A percentile compares a stretch with the other conserved stretches of the same genome.
Conservation (phyloP, 2,329 filamentous ascomycete species). For the Acarospora socialis region DNA sequence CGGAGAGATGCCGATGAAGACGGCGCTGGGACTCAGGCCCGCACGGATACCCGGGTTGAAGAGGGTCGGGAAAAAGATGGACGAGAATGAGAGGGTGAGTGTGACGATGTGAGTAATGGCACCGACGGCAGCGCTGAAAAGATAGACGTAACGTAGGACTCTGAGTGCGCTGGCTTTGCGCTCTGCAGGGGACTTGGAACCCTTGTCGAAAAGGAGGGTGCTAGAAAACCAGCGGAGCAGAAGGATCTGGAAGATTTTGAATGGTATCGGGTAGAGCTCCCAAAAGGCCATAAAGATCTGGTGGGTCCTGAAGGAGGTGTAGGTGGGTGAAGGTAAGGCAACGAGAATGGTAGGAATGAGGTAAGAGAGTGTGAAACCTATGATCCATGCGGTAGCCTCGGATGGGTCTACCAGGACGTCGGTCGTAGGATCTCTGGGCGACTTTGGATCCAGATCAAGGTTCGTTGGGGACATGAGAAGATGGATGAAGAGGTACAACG, state of each 20-base stretch:
- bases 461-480: conserved; percentile 29
- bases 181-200: conserved; percentile 12
- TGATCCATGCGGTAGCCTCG: too few relatives aligned
- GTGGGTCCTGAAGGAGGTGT: conserved; percentile 28
- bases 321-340: conserved; percentile 27
- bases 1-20: conserved; percentile 24
- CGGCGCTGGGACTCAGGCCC: conserved; percentile 24
- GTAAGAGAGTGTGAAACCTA: too few relatives aligned
- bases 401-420: conserved; percentile 22
- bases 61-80: conserved; percentile 23
- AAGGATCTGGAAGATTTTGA: conserved; percentile 25
- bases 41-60: conserved; percentile 21
- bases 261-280: conserved; percentile 37
- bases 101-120: conserved; percentile 28
- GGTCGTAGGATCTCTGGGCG: too few relatives aligned
- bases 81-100: conserved; percentile 27
- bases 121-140: conserved; percentile 27
- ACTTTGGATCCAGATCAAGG: too few relatives aligned
- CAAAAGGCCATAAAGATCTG: conserved; percentile 36
- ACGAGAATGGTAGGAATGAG: conserved; percentile 31
- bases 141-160: conserved; percentile 26
- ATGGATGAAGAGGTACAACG: conserved; percentile 30
- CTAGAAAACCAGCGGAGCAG: conserved; percentile 17
- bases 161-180: conserved; percentile 14
- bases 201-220: conserved; percentile 14